Percentiles rank a stretch among this genome's conserved stretches.
phyloP scores from a whole-genome alignment of 2,329 filamentous ascomycete species.

The Fusarium miscanthi region DNA sequence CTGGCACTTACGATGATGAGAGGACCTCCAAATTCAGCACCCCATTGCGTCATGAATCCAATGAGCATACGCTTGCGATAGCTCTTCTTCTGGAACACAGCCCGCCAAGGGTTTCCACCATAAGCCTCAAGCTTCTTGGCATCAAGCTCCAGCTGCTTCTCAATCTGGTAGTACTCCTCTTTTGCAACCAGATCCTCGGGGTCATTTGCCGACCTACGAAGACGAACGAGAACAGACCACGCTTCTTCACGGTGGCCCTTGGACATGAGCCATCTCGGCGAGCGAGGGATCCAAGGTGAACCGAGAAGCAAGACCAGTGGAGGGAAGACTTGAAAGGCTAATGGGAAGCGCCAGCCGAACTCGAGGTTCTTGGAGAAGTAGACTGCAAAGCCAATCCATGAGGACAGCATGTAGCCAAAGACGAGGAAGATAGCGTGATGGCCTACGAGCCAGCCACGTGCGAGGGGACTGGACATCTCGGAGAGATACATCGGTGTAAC shows the following conservation, averaged over 20 bases:
- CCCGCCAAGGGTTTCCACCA: constrained; percentile 56
- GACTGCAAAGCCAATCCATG: constrained; percentile 52
- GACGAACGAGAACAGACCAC: constrained; percentile 53
- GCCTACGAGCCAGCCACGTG: constrained; percentile 62
- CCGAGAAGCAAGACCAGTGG: constrained; percentile 52
- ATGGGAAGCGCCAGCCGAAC: constrained; percentile 57
- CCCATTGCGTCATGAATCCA: constrained; percentile 64
- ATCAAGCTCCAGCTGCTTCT: constrained; percentile 58
- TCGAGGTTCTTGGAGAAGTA: constrained; percentile 48
- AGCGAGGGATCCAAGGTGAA: constrained; percentile 52
- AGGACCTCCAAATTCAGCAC: constrained; percentile 63
- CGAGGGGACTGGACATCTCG: constrained; percentile 51
- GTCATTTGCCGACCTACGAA: constrained; percentile 45
- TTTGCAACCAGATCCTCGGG: constrained; percentile 55
- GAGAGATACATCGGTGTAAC: constrained; percentile 52
- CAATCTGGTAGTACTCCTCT: constrained; percentile 60
- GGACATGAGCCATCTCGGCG: constrained; percentile 61
- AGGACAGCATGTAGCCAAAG: constrained; percentile 58
- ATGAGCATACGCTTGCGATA: constrained; percentile 64
- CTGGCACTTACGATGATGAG: constrained; percentile 61
- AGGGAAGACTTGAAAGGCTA: constrained; percentile 55
- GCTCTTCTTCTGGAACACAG: constrained; percentile 58
- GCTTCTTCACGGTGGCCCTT: constrained; percentile 59
- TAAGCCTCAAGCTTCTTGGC: constrained; percentile 53
- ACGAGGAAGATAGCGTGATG: constrained; percentile 61